A percentile compares a stretch with the other conserved stretches of the same genome.
Conservation (phyloP, 805 yeast species). For the Metschnikowia vanudenii region DNA sequence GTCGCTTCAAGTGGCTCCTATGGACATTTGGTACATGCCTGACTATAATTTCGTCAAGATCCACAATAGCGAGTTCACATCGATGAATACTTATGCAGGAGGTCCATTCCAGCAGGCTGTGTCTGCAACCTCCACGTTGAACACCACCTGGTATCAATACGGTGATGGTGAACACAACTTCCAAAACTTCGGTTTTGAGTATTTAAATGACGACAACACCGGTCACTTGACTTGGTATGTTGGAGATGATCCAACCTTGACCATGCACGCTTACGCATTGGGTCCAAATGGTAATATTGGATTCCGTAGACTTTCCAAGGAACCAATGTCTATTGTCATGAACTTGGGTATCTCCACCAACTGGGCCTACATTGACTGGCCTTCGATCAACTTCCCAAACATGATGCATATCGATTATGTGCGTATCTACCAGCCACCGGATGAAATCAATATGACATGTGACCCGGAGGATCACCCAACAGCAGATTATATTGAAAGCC, state of each 20-base stretch:
- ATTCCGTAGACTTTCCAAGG: slow-evolving; percentile 78
- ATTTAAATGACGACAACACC: slow-evolving; percentile 27
- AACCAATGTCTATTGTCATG: slow-evolving; percentile 88
- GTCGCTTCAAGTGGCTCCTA: slow-evolving; percentile 44
- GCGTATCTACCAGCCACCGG: slow-evolving; percentile 84
- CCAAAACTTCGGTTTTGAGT: slow-evolving; percentile 38
- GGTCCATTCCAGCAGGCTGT: slow-evolving; percentile 41
- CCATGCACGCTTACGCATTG: slow-evolving; percentile 69
- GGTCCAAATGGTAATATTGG: slow-evolving; percentile 91
- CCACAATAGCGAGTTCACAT: slow-evolving; percentile 27
- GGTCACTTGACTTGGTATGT: slow-evolving; percentile 37
- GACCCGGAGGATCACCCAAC: slow-evolving; percentile 89
- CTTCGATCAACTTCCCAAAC: slow-evolving; percentile 72
- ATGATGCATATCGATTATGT: slow-evolving; percentile 79
- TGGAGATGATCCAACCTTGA: slow-evolving; percentile 57
- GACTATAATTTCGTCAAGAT: slow-evolving; percentile 36
- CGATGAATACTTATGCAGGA: slow-evolving; percentile 39
- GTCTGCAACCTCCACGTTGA: slow-evolving; percentile 35
- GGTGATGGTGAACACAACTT: slow-evolving; percentile 22
- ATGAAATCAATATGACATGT: slow-evolving; percentile 63
- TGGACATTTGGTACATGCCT: slow-evolving; percentile 44
- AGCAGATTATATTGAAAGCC: slow-evolving; percentile 71
- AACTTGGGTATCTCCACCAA: slow-evolving; percentile 88
- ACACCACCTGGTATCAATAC: slow-evolving; percentile 36
- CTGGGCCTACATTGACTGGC: slow-evolving; percentile 96